Evolutionary conservation across 2,329 filamentous ascomycete species (phyloP).

Genomic region (Colletotrichum endophyticum): DNA sequence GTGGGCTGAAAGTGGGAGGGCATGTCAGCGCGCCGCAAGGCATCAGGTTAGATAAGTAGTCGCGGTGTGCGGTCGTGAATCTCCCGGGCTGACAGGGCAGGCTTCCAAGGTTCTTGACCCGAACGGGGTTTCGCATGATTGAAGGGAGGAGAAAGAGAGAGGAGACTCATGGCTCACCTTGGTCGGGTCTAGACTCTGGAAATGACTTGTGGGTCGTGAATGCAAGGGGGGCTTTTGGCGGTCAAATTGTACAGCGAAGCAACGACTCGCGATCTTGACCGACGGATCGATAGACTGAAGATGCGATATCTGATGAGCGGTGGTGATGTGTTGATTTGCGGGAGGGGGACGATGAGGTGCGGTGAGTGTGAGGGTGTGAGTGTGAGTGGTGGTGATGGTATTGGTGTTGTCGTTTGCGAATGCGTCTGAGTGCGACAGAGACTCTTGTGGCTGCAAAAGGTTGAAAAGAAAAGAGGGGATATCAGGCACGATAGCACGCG

Average conservation of each 20-base stretch:
- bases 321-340: background rate
- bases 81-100: background rate
- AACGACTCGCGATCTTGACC: background rate
- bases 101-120: conserved; percentile 8
- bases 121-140: conserved; percentile 15
- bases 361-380: background rate
- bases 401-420: background rate
- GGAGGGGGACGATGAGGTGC: background rate
- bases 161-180: conserved; percentile 24
- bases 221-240: conserved; percentile 22
- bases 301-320: background rate
- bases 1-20: conserved; percentile 9
- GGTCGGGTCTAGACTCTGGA: conserved; percentile 20
- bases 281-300: background rate
- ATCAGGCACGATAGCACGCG: conserved; percentile 16
- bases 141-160: conserved; percentile 21
- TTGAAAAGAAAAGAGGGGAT: conserved; percentile 22
- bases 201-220: conserved; percentile 24
- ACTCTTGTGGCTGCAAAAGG: conserved; percentile 8
- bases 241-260: conserved; percentile 18
- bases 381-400: background rate
- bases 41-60: conserved; percentile 19
- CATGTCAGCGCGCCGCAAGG: conserved; percentile 19
- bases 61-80: conserved; percentile 7
- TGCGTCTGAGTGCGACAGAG: background rate